Evolutionary conservation across 306 rosid species (phyloP), one percentile per base, ranked within the genome.

Genomic region (Cicer yamashitae): DNA sequence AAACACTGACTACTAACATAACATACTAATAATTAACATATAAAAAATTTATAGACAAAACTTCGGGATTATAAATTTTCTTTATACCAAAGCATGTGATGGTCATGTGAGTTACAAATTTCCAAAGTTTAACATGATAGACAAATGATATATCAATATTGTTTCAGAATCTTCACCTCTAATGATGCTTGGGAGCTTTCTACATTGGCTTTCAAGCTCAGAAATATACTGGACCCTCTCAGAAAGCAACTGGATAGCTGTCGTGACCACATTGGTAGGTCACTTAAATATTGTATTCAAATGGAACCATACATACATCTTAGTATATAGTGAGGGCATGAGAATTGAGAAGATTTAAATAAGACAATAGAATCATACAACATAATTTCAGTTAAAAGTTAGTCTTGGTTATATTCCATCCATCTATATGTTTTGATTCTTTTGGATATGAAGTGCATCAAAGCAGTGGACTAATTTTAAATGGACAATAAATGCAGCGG

Each of bases 171-270:
- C 80, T 75, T 82, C 74, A 37, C 83, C 51, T 77, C 89, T 39
- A 84, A 83, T 13, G 93, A 89, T 39, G 74, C 93, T 44, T 87
- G 93, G 93, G 93, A 89, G 83, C 82, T 87, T 77, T 85, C 89
- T 10, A 87, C 89, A n/a, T 77, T 87, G 66, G 84, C 81, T 63
- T 88, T 85, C 86, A 89, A 89, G 65, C 89, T 89, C 48, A 87
- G 74, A 71, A 87, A 64, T 83, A 87, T 87, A 63, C 67, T 59
- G 0, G 84, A 83, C 0, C 88, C 87, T 87, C 89, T 89, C 67
- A 87, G 68, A 79, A 76, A 83, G 67, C 81, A 79, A 60, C 81
- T 87, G 13, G 79, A 71, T n/a, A 45, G 39, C 39, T 87, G 91
- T 67, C 69, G 61, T 71, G 74, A 7, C 71, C 38, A 81, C 67